Evolutionary conservation across 331 rosid genomes (phyloP), one percentile per base, ranked within the genome.

Genomic region (Prunus yedoensis): DNA sequence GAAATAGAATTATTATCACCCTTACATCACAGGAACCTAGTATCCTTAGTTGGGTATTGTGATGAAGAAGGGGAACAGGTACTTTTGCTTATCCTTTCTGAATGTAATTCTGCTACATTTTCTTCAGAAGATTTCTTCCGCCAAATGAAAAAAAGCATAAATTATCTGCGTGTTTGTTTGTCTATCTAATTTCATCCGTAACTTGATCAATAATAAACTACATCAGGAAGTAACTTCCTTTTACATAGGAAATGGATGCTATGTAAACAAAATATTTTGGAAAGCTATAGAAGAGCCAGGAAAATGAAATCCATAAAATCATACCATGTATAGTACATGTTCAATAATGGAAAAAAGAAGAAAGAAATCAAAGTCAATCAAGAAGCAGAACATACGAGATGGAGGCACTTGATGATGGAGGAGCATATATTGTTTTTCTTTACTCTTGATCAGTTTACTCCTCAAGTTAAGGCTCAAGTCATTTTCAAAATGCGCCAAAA

Each of bases 1-100:
- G 99, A 94, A 81, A 94, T 94, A 87, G 85, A 92, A 45, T 68
- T 94, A 67, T 80, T 94, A 25, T 92, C 99, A 35, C 89, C 97
- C 84, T 32, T 90, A 62, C 99, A 94, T 87, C 99, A 94, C 82
- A 91, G 99, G 53, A 92, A 94, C 79, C 97, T 94, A 7, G 96
- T 94, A 56, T 87, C 96, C 77, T 82, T 94, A 73, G 1, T 90
- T 68, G 97, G 99, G 74, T 94, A 92, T 72, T 92, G 97, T 74
- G 99, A 94, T 50, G 96, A 92, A 69, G 93, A 85, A 74, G 87
- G 85, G n/a, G 99, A 94, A 82, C 97, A 94, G 96, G 98, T 91
- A 78, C 67, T 25, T 66, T 4, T 85, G 71, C 67, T 46, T 50
- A 7, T 47, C 23, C 43, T 6, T 75, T 51, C 35, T 54, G 41